Conservation (phyloP, 768 basidiomycete species). For the Wakefieldia striispora region DNA sequence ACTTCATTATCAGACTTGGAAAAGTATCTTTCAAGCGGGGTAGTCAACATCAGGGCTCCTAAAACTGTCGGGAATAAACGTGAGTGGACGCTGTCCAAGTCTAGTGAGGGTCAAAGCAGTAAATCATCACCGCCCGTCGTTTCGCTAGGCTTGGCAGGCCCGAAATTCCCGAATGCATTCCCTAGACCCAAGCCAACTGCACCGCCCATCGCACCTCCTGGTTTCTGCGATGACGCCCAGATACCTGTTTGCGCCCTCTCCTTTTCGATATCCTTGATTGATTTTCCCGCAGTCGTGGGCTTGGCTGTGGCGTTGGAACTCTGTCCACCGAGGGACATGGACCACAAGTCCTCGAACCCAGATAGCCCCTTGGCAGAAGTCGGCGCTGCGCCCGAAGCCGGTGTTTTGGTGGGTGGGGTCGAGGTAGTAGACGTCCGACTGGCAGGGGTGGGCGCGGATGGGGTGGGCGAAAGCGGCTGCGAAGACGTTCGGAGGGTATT, state of each 20-base stretch:
- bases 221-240: conserved; percentile 53
- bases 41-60: neutral
- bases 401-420: conserved; percentile 13
- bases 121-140: conserved; percentile 40
- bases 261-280: conserved; percentile 85
- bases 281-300: conserved; percentile 52
- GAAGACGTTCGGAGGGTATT: conserved; percentile 24
- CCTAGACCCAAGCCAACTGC: conserved; percentile 12
- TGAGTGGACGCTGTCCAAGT: neutral
- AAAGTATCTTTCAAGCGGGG: neutral
- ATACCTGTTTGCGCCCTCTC: conserved; percentile 81
- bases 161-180: conserved; percentile 36
- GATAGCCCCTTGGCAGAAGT: conserved; percentile 38
- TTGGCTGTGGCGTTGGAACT: conserved; percentile 32
- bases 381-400: conserved; percentile 14
- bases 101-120: conserved; percentile 32
- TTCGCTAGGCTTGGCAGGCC: conserved; percentile 19
- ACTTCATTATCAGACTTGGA: conserved; percentile 4
- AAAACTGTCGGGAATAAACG: conserved; percentile 1
- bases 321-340: conserved; percentile 63
- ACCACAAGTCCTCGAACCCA: conserved; percentile 90
- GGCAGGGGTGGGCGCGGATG: conserved; percentile 9
- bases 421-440: conserved; percentile 8
- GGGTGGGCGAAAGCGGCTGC: conserved; percentile 28
- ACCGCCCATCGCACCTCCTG: conserved; percentile 8